Percentiles rank a stretch among this genome's conserved stretches.
Conservation (phyloP, 2,329 filamentous ascomycete species). For the Neobulgaria alba region DNA sequence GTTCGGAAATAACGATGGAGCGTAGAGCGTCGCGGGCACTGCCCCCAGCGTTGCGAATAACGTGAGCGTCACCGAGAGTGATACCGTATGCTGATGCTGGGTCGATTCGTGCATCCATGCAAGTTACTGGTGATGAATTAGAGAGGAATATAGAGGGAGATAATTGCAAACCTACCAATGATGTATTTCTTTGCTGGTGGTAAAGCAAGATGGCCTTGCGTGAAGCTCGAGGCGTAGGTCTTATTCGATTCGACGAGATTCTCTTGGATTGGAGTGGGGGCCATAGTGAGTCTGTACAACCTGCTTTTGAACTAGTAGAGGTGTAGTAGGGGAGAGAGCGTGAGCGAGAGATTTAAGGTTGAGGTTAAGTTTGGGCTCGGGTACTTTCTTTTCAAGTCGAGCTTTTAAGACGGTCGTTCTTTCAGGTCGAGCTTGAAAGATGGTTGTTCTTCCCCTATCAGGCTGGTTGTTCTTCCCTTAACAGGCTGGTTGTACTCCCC, state of each 20-base stretch:
- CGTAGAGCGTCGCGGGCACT: conserved; percentile 61
- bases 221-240: conserved; percentile 50
- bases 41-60: conserved; percentile 66
- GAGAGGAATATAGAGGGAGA: not conserved
- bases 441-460: too few relatives aligned
- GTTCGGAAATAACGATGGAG: conserved; percentile 69
- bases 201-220: conserved; percentile 55
- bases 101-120: conserved; percentile 73
- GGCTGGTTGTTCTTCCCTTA: too few relatives aligned
- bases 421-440: too few relatives aligned
- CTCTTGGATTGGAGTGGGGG: conserved; percentile 37
- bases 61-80: conserved; percentile 65
- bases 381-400: too few relatives aligned
- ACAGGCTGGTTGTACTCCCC: too few relatives aligned
- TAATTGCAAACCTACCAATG: conserved; percentile 38
- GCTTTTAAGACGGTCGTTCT: too few relatives aligned
- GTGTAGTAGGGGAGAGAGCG: too few relatives aligned
- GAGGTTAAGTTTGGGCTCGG: too few relatives aligned
- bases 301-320: too few relatives aligned
- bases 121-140: conserved; percentile 46
- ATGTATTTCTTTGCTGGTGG: conserved; percentile 63
- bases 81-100: conserved; percentile 62
- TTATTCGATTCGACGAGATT: conserved; percentile 50
- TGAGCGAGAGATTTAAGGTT: too few relatives aligned
- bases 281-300: too few relatives aligned